Conservation (phyloP, 768 basidiomycete genomes). For the Melanogaster broomeanus region DNA sequence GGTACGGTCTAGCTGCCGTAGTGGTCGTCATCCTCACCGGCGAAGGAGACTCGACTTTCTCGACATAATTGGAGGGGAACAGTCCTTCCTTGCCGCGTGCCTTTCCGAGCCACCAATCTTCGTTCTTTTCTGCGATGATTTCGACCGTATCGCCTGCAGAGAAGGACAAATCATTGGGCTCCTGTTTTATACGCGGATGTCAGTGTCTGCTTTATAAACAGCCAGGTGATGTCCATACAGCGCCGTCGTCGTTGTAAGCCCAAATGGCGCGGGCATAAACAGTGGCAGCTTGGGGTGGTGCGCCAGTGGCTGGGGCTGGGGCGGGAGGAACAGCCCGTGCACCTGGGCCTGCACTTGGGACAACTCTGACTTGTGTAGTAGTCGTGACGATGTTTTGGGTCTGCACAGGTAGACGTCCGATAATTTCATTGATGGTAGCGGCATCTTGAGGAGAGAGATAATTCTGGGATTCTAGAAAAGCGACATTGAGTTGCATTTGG, state of each 20-base stretch:
- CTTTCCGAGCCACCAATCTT: constrained; percentile 86
- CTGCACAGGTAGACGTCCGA: constrained; percentile 44
- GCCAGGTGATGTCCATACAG: constrained; percentile 34
- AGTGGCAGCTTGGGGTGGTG: constrained; percentile 4
- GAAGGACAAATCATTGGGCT: constrained; percentile 81
- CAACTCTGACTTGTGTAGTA: constrained; percentile 11
- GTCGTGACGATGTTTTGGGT: constrained; percentile 17
- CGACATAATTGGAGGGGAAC: constrained; percentile 78
- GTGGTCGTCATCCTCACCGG: neutral
- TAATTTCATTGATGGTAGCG: constrained; percentile 39
- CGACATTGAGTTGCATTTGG: constrained; percentile 56
- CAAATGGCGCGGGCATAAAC: constrained; percentile 58
- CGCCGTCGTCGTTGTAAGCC: constrained; percentile 64
- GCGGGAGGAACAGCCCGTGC: constrained; percentile 19
- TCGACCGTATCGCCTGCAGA: constrained; percentile 74
- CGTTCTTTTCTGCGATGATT: constrained; percentile 75
- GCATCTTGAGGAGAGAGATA: constrained; percentile 54
- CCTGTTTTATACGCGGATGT: constrained; percentile 43
- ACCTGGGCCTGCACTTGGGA: neutral
- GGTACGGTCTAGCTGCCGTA: constrained; percentile 24
- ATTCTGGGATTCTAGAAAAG: constrained; percentile 57
- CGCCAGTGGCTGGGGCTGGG: constrained; percentile 9
- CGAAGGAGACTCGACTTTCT: constrained; percentile 43
- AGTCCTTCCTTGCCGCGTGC: constrained; percentile 66
- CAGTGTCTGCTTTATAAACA: neutral